phyloP scores from a whole-genome alignment of 768 basidiomycete species.

The Russula olivacea region DNA sequence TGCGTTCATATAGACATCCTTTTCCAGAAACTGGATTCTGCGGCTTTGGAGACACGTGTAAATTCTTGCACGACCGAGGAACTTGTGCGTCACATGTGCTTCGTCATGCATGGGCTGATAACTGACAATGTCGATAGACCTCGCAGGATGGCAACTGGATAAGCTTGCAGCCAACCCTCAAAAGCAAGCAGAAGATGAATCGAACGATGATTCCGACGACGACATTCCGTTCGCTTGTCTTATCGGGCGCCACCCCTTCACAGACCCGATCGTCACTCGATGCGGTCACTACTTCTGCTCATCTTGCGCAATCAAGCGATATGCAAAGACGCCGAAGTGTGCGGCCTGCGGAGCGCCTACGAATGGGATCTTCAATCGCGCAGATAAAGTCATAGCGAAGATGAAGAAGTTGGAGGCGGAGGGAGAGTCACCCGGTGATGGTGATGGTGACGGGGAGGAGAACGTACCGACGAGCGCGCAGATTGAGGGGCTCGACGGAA shows the following conservation, averaged over 20 bases:
- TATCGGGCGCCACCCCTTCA: constrained; percentile 91
- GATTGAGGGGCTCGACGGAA: constrained; percentile 34
- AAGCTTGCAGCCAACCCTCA: constrained; percentile 77
- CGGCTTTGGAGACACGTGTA: constrained; percentile 98
- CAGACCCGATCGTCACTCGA: constrained; percentile 90
- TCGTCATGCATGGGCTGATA: constrained; percentile 20
- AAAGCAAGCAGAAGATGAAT: constrained; percentile 52
- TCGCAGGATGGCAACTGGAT: constrained; percentile 99
- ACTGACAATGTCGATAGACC: constrained; percentile 44
- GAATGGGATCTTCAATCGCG: constrained; percentile 93
- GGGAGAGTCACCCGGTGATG: constrained; percentile 42
- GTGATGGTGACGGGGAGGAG: constrained; percentile 36
- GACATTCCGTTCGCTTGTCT: constrained; percentile 98
- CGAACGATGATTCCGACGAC: constrained; percentile 59
- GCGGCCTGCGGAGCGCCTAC: constrained; percentile 91
- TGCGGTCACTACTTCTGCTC: constrained; percentile 98
- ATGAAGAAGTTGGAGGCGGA: constrained; percentile 66
- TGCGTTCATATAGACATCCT: constrained; percentile 4
- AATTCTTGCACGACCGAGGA: constrained; percentile 97
- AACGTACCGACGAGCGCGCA: constrained; percentile 28
- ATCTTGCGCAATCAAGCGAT: constrained; percentile 91
- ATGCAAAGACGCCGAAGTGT: constrained; percentile 91
- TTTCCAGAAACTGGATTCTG: constrained; percentile 91
- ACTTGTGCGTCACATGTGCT: constrained; percentile 56
- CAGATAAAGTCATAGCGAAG: constrained; percentile 88